Base-by-base conservation (phyloP, 495 filamentous ascomycete species). In the Penicillium nucicola region DNA sequence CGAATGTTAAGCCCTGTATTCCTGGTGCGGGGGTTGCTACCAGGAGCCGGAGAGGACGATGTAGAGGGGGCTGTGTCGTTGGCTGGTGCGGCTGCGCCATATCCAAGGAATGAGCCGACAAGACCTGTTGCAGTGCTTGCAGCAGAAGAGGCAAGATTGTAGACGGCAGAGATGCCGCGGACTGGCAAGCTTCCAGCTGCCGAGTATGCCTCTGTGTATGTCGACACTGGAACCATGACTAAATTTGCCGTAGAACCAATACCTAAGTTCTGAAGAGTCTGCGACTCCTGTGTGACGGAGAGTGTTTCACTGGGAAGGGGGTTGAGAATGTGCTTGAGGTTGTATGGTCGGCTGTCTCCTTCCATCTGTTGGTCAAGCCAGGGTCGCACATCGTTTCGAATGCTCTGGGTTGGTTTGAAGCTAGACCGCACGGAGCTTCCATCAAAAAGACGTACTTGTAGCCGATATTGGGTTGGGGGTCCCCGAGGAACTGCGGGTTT, bases 401-500 rank as follows among this genome's bases (percentile, higher is more conserved):
- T 77, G 12, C 81, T 88, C 10, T 81, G 74, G 1, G 71, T 72
- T 38, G 82, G 78, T 0, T 78, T 69, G 63, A 97, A 96, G 17
- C 77, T 83, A 20, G 74, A 75, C 25, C 89, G 83, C 40, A 97
- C 80, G 12, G 82, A 89, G 25, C 81, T 82, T 11, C 92, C 92
- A 61, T 96, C 90, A 34, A 95, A 86, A 0, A 96, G 73, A 1
- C 92, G 84, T 34, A 96, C 81, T 57, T 93, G 91, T 5, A 97
- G 67, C 11, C 86, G 80, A 53, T 71, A 76, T 44, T 74, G 56
- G n/a, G 44, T 61, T 18, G 70, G 71, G 11, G 66, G 63, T 15
- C 53, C 52, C n/a, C 56, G 56, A 18, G 60, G 46, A 8, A 43
- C 49, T 15, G 42, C 35, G 14, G 56, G 42, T 39, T 36, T 48